Evolutionary conservation across 805 yeast species (phyloP).

Genomic region (Candida loeiensis): DNA sequence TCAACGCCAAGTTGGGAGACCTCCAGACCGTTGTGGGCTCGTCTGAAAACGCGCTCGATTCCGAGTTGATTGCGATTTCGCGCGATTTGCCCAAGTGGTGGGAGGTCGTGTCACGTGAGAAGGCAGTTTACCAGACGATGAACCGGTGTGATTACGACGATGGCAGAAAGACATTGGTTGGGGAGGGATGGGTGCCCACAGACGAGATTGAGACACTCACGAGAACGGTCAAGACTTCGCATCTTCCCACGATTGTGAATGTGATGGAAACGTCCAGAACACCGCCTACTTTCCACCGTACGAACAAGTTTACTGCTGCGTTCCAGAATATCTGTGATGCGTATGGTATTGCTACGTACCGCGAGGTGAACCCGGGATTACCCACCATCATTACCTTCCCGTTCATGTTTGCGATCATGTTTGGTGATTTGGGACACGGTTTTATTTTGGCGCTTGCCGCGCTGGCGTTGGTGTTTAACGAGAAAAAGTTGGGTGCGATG

Average conservation of each 20-base stretch:
- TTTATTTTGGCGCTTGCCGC: conserved; percentile 57
- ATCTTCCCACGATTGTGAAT: conserved; percentile 52
- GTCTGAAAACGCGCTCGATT: conserved; percentile 60
- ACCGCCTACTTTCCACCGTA: conserved; percentile 70
- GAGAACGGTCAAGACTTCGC: conserved; percentile 61
- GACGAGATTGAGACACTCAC: conserved; percentile 68
- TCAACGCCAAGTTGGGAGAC: conserved; percentile 28
- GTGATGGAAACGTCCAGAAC: conserved; percentile 60
- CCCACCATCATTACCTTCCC: conserved; percentile 76
- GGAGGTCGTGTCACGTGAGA: conserved; percentile 59
- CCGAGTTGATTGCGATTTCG: conserved; percentile 78
- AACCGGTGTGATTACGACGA: conserved; percentile 79
- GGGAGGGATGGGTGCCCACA: conserved; percentile 96
- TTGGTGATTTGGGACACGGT: conserved; percentile 83
- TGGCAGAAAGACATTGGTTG: conserved; percentile 79
- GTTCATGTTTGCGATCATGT: conserved; percentile 80
- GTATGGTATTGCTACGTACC: conserved; percentile 73
- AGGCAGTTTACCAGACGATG: conserved; percentile 73
- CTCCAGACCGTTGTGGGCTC: conserved; percentile 34
- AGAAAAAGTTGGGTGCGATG: conserved; percentile 48
- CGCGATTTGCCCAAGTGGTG: conserved; percentile 75
- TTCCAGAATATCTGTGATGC: conserved; percentile 72
- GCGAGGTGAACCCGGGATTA: conserved; percentile 72
- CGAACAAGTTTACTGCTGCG: conserved; percentile 66
- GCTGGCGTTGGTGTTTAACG: conserved; percentile 50